Evolutionary conservation across 2,329 filamentous ascomycete species (phyloP).

Genomic region (Pseudopithomyces chartarum): DNA sequence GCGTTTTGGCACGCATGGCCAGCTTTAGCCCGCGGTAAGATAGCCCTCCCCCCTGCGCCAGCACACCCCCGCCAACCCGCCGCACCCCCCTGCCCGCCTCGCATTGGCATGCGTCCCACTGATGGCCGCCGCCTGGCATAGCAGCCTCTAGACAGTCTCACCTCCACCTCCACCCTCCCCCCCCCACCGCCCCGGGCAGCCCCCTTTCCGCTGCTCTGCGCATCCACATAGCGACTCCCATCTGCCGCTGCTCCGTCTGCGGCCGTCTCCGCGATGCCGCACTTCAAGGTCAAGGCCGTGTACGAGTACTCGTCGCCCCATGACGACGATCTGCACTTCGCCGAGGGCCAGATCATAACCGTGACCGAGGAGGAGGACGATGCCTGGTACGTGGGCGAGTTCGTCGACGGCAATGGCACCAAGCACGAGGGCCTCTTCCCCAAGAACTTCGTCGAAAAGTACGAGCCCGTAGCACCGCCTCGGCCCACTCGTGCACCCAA

Average conservation of each 20-base stretch:
- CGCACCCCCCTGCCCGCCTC: slow-evolving; percentile 10
- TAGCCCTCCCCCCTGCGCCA: slow-evolving; percentile 1
- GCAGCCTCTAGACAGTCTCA: slow-evolving; percentile 23
- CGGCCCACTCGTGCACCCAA: slow-evolving; percentile 75
- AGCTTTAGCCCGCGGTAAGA: slow-evolving; percentile 10
- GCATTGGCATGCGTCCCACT: slow-evolving; percentile 19
- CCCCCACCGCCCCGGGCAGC: slow-evolving; percentile 10
- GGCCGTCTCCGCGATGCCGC: slow-evolving; percentile 29
- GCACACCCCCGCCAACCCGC: background rate
- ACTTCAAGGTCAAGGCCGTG: slow-evolving; percentile 91
- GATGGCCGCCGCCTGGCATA: slow-evolving; percentile 13
- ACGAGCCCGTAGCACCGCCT: slow-evolving; percentile 87
- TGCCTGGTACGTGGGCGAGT: slow-evolving; percentile 93
- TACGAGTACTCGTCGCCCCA: slow-evolving; percentile 93
- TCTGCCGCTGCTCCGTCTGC: slow-evolving; percentile 7
- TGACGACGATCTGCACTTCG: slow-evolving; percentile 92
- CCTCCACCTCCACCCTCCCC: slow-evolving; percentile 18
- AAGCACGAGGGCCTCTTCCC: slow-evolving; percentile 89
- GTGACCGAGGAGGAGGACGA: slow-evolving; percentile 90
- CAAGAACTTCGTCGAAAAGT: slow-evolving; percentile 95
- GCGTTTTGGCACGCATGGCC: slow-evolving; percentile 6
- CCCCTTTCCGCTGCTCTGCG: slow-evolving; percentile 2
- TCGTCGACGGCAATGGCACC: slow-evolving; percentile 73
- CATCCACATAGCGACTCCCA: background rate
- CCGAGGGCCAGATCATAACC: slow-evolving; percentile 84